Base-by-base conservation (phyloP, 306 rosid genomes). In the Cicer arietinum region DNA sequence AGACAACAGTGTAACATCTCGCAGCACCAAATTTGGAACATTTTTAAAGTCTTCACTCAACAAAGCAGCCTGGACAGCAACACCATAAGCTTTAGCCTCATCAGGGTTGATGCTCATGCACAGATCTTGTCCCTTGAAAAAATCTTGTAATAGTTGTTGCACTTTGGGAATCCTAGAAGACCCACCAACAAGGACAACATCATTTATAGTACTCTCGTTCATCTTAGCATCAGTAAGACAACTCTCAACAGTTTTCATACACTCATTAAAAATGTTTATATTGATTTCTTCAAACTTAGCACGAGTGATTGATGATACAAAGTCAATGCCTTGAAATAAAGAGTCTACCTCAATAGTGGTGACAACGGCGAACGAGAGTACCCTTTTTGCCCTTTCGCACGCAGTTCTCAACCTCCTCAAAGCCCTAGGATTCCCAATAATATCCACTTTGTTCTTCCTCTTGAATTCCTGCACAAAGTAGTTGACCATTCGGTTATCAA, bases 1-100 rank as follows among this genome's bases (percentile, higher is more conserved):
- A 0, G 91, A 88, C n/a, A 88, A 62, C 0, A 90, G 88, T 0
- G 85, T 84, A 5, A 86, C 89, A 65, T 88, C 88, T 50, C 53
- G 59, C 4, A 88, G 63, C 40, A 80, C 50, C 7, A 88, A 17
- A 22, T 72, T 78, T 57, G 75, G 84, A 8, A 81, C 79, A 35
- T 64, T 30, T 8, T 60, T 25, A 35, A 35, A 6, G 14, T 13
- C 73, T 13, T 48, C 51, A 39, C 37, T 17, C 13, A 57, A 50
- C 48, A 17, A 7, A 11, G 45, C 3, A 59, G 81, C 63, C 10
- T 58, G 64, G 11, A 60, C 63, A 3, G 76, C 76, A 2, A 76
- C 81, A 12, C 81, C 81, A 59, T 48, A 77, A 3, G 79, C 79
- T 39, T 69, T 63, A 5, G 76, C 81, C 70, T 77, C 79, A 17